phyloP scores from a whole-genome alignment of 2,329 filamentous ascomycete genomes.

The Thielaviopsis musarum region DNA sequence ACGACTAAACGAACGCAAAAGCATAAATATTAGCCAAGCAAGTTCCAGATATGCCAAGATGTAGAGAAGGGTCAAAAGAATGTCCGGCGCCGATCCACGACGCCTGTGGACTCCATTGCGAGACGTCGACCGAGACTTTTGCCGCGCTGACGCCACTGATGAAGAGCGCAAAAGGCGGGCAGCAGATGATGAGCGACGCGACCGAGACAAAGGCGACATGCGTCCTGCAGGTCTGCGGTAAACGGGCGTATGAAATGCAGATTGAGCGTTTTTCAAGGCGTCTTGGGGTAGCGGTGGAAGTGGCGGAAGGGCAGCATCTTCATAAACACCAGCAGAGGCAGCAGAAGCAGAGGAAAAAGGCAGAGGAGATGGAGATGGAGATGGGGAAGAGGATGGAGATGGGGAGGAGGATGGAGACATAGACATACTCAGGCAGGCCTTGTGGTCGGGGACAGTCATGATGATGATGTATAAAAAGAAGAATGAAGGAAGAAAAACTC shows the following conservation, averaged over 20 bases:
- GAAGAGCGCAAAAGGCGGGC: not conserved
- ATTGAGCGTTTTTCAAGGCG: not conserved
- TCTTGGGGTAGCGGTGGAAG: not conserved
- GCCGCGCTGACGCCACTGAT: not conserved
- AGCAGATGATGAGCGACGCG: not conserved
- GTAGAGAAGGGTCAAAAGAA: constrained; percentile 31
- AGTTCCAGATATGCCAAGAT: constrained; percentile 39
- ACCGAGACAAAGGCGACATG: not conserved
- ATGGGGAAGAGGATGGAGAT: constrained; percentile 29
- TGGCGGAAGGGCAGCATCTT: not conserved
- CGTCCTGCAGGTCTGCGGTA: not conserved
- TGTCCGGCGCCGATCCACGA: constrained; percentile 3
- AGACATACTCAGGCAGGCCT: constrained; percentile 47
- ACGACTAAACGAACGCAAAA: constrained; percentile 53
- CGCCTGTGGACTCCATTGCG: not conserved
- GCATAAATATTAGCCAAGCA: constrained; percentile 41
- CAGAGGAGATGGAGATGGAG: constrained; percentile 29
- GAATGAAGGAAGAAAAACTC: not conserved
- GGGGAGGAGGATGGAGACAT: constrained; percentile 25
- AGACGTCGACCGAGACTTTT: constrained; percentile 6
- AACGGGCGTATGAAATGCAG: not conserved
- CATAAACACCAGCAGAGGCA: not conserved
- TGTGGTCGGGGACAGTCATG: constrained; percentile 40
- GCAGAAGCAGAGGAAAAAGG: not conserved
- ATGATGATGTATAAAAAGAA: constrained; percentile 16